phyloP scores from a whole-genome alignment of 2,329 filamentous ascomycete genomes.

The Arthroderma sp. region DNA sequence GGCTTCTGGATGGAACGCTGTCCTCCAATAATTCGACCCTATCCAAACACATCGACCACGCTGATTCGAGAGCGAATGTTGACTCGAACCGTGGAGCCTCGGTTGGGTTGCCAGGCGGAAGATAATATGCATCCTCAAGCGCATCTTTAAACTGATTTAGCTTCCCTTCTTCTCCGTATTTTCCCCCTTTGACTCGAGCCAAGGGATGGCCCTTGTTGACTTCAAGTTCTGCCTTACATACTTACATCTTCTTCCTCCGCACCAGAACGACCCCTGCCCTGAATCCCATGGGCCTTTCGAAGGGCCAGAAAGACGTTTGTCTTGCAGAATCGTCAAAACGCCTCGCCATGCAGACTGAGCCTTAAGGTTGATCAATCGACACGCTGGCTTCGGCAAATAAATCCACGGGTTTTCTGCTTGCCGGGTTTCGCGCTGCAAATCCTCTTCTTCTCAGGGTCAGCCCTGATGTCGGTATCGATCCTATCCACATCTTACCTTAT shows the following conservation, averaged over 20 bases:
- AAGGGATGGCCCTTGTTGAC: not conserved
- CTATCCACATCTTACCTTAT: not conserved
- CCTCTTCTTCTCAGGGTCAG: not conserved
- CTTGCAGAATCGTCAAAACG: not conserved
- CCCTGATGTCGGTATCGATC: not conserved
- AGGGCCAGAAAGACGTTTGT: conserved; percentile 3
- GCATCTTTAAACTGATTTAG: not conserved
- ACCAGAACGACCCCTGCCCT: not conserved
- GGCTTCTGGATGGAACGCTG: not conserved
- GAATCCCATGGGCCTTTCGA: conserved; percentile 2
- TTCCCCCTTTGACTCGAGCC: not conserved
- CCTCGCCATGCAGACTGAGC: conserved; percentile 2
- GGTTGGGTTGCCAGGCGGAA: not conserved
- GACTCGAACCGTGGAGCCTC: not conserved
- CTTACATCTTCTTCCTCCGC: not conserved
- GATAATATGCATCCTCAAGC: not conserved
- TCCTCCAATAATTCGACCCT: conserved; percentile 1
- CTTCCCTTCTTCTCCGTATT: conserved; percentile 1
- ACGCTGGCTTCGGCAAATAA: not conserved
- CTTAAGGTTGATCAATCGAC: conserved; percentile 3
- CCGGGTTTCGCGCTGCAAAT: not conserved
- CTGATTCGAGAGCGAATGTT: not conserved
- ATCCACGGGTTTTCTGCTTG: not conserved
- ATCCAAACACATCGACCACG: not conserved
- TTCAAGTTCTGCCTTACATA: conserved; percentile 4